phyloP scores from a whole-genome alignment of 495 filamentous ascomycete genomes.

The Podospora fimiseda region DNA sequence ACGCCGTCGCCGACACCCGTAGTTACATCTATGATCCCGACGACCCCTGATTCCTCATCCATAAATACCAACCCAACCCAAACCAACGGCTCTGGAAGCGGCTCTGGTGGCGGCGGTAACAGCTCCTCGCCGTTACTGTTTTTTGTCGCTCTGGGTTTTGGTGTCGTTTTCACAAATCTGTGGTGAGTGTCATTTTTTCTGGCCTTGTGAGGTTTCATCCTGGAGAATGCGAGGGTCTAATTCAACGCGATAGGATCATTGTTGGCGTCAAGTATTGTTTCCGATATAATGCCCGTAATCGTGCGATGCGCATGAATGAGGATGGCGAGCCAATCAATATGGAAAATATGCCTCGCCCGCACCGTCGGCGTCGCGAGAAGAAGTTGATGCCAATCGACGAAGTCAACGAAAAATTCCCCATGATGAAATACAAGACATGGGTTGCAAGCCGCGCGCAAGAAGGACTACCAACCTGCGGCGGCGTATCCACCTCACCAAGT shows the following conservation, averaged over 20 bases:
- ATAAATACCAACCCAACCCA: neutral
- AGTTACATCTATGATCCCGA: neutral
- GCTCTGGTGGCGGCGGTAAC: constrained; percentile 22
- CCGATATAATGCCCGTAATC: constrained; percentile 91
- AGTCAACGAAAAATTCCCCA: constrained; percentile 93
- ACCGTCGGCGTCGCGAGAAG: constrained; percentile 84
- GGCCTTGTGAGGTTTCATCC: constrained; percentile 17
- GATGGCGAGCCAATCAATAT: constrained; percentile 85
- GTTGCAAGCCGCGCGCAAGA: constrained; percentile 72
- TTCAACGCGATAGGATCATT: constrained; percentile 76
- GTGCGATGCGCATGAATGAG: constrained; percentile 68
- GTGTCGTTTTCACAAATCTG: constrained; percentile 97
- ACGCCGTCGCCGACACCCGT: neutral
- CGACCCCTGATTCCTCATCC: too few relatives aligned
- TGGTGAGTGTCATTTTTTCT: constrained; percentile 55
- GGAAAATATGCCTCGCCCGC: constrained; percentile 67
- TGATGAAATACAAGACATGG: constrained; percentile 95
- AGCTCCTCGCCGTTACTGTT: constrained; percentile 91
- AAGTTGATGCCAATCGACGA: constrained; percentile 99
- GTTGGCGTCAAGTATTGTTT: constrained; percentile 99
- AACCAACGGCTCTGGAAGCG: constrained; percentile 7
- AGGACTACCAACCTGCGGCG: constrained; percentile 77
- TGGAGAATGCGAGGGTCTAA: constrained; percentile 20
- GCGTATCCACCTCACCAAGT: constrained; percentile 70
- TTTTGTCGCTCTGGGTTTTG: constrained; percentile 95